phyloP scores from a whole-genome alignment of 2,329 filamentous ascomycete species.

The Phaeoacremonium minimum region DNA sequence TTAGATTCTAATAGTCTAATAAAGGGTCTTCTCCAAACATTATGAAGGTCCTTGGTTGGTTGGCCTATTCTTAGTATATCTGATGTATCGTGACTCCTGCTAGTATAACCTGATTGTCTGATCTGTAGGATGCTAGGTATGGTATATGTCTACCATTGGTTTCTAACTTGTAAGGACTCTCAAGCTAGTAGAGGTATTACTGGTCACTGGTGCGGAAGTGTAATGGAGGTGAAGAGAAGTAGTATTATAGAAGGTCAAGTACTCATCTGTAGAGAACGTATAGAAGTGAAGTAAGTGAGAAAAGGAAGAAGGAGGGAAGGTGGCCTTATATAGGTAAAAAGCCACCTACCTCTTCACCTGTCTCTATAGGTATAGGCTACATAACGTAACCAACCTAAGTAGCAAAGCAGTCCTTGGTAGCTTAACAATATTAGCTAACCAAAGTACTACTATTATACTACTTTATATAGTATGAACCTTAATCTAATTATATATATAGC shows the following conservation, averaged over 20 bases:
- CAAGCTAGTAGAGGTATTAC: not conserved
- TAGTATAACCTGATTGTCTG: no score
- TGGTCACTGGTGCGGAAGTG: not conserved
- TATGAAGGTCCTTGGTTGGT: no score
- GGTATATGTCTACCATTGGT: no score
- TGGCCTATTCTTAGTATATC: no score
- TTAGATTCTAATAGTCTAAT: no score
- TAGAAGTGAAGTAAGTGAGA: not conserved
- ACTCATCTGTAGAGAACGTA: not conserved
- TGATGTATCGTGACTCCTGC: no score
- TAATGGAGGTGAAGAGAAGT: not conserved
- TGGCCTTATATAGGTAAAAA: not conserved
- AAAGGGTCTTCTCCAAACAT: no score
- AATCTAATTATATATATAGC: no score
- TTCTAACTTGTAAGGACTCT: not conserved
- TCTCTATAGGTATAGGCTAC: no score
- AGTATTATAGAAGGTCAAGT: not conserved
- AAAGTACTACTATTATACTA: not conserved
- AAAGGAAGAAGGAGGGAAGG: not conserved
- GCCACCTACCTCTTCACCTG: no score
- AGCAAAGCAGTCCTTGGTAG: not conserved
- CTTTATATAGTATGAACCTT: not conserved
- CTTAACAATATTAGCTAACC: not conserved
- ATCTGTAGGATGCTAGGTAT: no score
- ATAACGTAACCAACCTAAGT: not conserved